Percentiles rank a stretch among this genome's conserved stretches.
Evolutionary conservation across 2,329 filamentous ascomycete genomes (phyloP).

Genomic region (Beauveria scarabaeidicola): DNA sequence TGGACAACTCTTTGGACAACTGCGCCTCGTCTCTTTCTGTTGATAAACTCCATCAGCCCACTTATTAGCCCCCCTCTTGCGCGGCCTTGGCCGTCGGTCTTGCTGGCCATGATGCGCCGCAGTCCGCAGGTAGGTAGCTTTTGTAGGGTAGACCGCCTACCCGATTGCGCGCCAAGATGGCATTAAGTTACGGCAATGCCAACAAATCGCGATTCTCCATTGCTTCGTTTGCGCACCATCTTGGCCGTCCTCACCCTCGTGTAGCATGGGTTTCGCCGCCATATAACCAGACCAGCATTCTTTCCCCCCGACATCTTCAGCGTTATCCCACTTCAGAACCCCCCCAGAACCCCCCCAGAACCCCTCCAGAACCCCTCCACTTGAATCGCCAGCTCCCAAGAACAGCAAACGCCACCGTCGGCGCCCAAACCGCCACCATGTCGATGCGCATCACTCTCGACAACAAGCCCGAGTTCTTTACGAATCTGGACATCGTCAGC

Average conservation of each 20-base stretch:
- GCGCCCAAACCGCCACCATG: slow-evolving; percentile 35
- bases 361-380: neutral
- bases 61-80: slow-evolving; percentile 7
- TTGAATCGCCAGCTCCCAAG: neutral
- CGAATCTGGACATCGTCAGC: slow-evolving; percentile 66
- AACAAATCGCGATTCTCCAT: neutral
- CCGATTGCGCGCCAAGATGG: slow-evolving; percentile 1
- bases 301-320: neutral
- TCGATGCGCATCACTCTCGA: slow-evolving; percentile 60
- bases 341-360: neutral
- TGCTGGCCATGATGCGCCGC: slow-evolving; percentile 3
- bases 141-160: neutral
- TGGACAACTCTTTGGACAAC: neutral
- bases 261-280: neutral
- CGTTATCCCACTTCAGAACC: neutral
- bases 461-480: slow-evolving; percentile 62
- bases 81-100: neutral
- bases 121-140: neutral
- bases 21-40: neutral
- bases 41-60: neutral
- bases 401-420: neutral
- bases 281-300: neutral
- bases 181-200: neutral
- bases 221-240: neutral
- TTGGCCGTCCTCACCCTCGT: neutral